Conservation (phyloP, 257 asterid species). For the Nicotiana tabacum region DNA sequence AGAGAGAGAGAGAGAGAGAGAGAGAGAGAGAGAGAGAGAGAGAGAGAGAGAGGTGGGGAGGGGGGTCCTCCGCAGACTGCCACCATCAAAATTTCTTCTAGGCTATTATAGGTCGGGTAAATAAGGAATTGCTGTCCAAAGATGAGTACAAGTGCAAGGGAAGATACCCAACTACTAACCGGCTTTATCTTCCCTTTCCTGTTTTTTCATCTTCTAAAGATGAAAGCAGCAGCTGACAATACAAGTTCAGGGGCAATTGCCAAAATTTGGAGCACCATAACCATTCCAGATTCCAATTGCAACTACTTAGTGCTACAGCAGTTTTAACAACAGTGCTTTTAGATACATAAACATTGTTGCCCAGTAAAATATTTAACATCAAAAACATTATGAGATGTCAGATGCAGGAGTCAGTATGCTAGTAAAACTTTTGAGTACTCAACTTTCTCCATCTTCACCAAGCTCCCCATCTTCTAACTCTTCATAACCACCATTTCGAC, state of each 20-base stretch:
- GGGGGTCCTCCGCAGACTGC: not conserved
- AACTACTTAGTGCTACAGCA: not conserved
- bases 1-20: not conserved
- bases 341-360: not conserved
- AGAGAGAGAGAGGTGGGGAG: not conserved
- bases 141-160: not conserved
- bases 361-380: not conserved
- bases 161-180: too few relatives aligned
- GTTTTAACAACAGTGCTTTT: not conserved
- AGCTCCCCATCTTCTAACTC: slow-evolving; percentile 99
- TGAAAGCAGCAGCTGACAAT: not conserved
- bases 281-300: not conserved
- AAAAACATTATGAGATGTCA: not conserved
- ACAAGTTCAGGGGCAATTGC: not conserved
- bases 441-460: slow-evolving; percentile 96
- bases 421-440: slow-evolving; percentile 27
- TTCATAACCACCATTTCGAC: slow-evolving; percentile 57
- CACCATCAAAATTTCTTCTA: not conserved
- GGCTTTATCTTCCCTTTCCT: not conserved
- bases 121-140: not conserved
- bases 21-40: not conserved
- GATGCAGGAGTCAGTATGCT: slow-evolving; percentile 7
- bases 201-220: not conserved
- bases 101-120: not conserved
- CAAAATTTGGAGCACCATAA: not conserved